A percentile compares a stretch with the other conserved stretches of the same genome.
phyloP scores from a whole-genome alignment of 2,329 filamentous ascomycete genomes.

The Exophiala dermatitidis region DNA sequence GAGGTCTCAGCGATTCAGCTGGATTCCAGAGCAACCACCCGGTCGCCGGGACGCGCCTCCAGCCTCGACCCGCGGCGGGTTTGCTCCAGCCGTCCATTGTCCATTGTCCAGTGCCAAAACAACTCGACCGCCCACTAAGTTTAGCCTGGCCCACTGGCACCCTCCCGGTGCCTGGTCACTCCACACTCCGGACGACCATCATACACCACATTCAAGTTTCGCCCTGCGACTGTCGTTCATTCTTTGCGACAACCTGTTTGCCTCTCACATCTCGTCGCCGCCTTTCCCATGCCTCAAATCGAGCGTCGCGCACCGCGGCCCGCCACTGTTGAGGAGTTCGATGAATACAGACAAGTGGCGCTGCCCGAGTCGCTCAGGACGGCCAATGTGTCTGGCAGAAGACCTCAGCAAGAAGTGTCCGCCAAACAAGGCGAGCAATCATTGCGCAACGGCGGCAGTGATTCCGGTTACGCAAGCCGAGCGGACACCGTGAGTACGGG shows the following conservation, averaged over 20 bases:
- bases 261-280: not conserved
- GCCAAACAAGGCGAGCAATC: slow-evolving; percentile 15
- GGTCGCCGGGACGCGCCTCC: slow-evolving; percentile 17
- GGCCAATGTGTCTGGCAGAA: slow-evolving; percentile 47
- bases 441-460: slow-evolving; percentile 47
- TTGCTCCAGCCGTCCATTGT: not conserved
- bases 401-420: slow-evolving; percentile 39
- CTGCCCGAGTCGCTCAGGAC: slow-evolving; percentile 43
- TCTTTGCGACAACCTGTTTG: not conserved
- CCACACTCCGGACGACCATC: not conserved
- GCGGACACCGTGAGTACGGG: slow-evolving; percentile 48
- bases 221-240: not conserved
- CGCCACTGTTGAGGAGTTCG: slow-evolving; percentile 44
- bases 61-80: slow-evolving; percentile 14
- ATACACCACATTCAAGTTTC: slow-evolving; percentile 1
- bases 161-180: not conserved
- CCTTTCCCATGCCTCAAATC: slow-evolving; percentile 23
- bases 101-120: not conserved
- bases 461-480: slow-evolving; percentile 57
- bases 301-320: slow-evolving; percentile 32
- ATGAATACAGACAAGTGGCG: slow-evolving; percentile 39
- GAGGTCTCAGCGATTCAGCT: slow-evolving; percentile 5
- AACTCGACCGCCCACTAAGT: not conserved
- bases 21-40: slow-evolving; percentile 1
- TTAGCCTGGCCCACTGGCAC: not conserved